Percentiles rank a stretch among this genome's conserved stretches.
Evolutionary conservation across 2,329 filamentous ascomycete genomes (phyloP).

Genomic region (Botryotinia narcissicola): DNA sequence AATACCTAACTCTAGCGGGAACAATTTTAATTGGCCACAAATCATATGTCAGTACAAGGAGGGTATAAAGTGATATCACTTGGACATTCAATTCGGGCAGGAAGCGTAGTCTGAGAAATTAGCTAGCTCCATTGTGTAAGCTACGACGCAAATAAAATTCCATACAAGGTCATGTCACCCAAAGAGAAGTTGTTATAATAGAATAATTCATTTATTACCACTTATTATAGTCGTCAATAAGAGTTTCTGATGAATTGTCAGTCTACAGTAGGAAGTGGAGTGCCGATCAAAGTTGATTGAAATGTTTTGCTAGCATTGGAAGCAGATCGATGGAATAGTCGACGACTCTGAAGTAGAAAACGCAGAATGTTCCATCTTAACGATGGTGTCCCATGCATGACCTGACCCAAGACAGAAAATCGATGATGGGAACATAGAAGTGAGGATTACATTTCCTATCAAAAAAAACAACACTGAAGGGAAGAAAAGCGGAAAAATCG

Average conservation of each 20-base stretch:
- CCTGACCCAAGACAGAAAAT: fast-evolving
- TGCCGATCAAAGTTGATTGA: not conserved
- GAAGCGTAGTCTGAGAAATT: not conserved
- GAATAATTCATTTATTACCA: not conserved
- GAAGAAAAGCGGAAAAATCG: too few relatives aligned
- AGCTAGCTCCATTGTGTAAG: not conserved
- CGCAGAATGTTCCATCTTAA: not conserved
- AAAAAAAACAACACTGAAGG: not conserved
- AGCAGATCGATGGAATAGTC: not conserved
- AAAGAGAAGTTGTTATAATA: not conserved
- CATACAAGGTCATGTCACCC: not conserved
- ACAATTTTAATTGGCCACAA: too few relatives aligned
- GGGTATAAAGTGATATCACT: too few relatives aligned
- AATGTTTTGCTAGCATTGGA: fast-evolving
- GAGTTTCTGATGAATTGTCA: not conserved
- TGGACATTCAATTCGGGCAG: not conserved
- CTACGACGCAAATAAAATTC: not conserved
- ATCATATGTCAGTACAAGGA: too few relatives aligned
- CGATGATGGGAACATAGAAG: not conserved
- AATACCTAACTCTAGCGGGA: too few relatives aligned
- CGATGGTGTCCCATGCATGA: not conserved
- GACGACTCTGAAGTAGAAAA: not conserved
- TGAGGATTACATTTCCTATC: fast-evolving
- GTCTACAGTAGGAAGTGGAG: not conserved
- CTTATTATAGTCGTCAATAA: not conserved